Evolutionary conservation across 805 yeast genomes (phyloP), one percentile per base, ranked within the genome.

Genomic region (Komagataella ulmi): DNA sequence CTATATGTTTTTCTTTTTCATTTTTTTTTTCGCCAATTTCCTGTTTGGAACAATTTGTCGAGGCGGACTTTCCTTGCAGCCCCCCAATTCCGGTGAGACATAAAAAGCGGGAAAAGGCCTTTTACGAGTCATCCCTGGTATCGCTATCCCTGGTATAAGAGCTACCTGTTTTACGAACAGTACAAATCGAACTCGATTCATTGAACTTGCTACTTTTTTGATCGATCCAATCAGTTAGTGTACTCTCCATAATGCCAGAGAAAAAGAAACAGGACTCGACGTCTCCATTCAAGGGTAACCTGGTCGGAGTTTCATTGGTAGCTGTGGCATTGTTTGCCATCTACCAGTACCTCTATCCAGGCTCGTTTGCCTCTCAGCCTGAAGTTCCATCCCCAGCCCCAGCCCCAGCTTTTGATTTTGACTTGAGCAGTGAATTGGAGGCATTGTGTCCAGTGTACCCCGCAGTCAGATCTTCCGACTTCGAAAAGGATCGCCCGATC

Each of bases 401-500:
- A 18, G 18, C 18, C 18, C 18, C 18, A 18, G 18, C 18, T 18
- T 18, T 18, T 18, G 18, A 18, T 30, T 30, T 30, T 3, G 40
- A 30, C 5, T 10, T 30, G 40, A 8, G 40, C 14, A 14, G 14
- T 30, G 40, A 30, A 30, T 18, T 18, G 14, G 14, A 45, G 8
- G 30, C 47, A 21, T 19, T 21, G 17, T 64, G 67, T 49, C 61
- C 63, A 14, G 47, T 56, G 36, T 53, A 59, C 7, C 55, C 56
- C 6, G 59, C 55, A 5, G 19, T 58, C 7, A 54, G 58, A 10
- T 65, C 67, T 8, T 17, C 52, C 3, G 45, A 66, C 7, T 74
- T 61, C 54, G 47, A 55, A n/a, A 47, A 50, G 7, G 66, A 62
- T 55, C 65, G 65, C 24, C 60, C 69, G 2, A 60, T 70, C 1